Conservation (phyloP, 768 basidiomycete genomes). For the Rhodosporidiobolus odoratus region DNA sequence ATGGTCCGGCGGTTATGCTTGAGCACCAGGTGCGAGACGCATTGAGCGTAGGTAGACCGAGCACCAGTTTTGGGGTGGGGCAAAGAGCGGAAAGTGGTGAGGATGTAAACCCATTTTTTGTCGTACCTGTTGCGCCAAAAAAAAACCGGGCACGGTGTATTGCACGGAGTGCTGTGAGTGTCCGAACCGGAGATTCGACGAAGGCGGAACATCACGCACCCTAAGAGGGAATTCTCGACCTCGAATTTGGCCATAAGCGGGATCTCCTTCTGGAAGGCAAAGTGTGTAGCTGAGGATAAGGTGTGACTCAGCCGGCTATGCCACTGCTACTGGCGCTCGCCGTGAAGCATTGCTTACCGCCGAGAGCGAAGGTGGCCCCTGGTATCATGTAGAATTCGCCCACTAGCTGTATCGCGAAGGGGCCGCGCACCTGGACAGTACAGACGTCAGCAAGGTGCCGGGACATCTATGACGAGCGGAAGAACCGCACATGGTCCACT, state of each 20-base stretch:
- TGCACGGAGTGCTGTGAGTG: too few relatives aligned
- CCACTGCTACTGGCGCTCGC: too few relatives aligned
- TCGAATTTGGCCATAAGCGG: slow-evolving; percentile 21
- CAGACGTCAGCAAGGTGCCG: neutral
- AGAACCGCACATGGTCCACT: slow-evolving; percentile 15
- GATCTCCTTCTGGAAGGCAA: slow-evolving; percentile 26
- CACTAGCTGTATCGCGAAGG: slow-evolving; percentile 11
- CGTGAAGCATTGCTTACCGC: neutral
- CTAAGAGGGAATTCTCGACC: slow-evolving; percentile 14
- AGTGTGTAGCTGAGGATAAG: neutral
- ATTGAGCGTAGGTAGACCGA: slow-evolving; percentile 6
- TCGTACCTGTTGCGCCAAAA: neutral
- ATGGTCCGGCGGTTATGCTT: slow-evolving; percentile 32
- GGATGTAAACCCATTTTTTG: slow-evolving; percentile 18
- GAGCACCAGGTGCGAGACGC: slow-evolving; percentile 23
- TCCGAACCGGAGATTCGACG: too few relatives aligned
- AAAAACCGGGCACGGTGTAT: too few relatives aligned
- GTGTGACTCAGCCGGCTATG: neutral
- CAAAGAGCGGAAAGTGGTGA: slow-evolving; percentile 11
- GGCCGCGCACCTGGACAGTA: slow-evolving; percentile 6
- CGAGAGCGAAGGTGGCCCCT: slow-evolving; percentile 16
- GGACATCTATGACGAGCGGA: neutral
- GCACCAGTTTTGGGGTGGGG: slow-evolving; percentile 21
- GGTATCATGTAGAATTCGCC: slow-evolving; percentile 19
- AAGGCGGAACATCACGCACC: slow-evolving; percentile 4